A percentile compares a stretch with the other conserved stretches of the same genome.
Evolutionary conservation across 345 rosid species (phyloP).

Genomic region (Eucalyptus curtisii): DNA sequence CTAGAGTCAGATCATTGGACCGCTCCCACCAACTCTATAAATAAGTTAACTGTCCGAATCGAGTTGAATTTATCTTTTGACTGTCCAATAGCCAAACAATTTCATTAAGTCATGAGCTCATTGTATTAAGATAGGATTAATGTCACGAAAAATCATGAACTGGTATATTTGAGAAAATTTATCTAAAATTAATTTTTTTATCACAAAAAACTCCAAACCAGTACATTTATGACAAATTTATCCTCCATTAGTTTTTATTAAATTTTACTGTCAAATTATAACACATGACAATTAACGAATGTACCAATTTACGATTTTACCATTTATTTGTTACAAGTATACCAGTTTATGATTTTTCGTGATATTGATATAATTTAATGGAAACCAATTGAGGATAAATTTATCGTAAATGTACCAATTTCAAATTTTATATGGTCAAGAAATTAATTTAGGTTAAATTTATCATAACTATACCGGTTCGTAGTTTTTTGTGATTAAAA

Average conservation of each 20-base stretch:
- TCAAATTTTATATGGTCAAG: accelerated
- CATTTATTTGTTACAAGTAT: accelerated
- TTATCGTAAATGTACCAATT: no score
- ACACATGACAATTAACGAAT: accelerated
- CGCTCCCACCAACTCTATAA: not conserved
- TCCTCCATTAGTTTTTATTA: accelerated
- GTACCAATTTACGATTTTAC: accelerated
- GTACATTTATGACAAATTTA: accelerated
- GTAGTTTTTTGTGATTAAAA: no score
- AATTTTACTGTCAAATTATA: accelerated
- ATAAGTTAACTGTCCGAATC: not conserved
- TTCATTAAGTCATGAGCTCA: accelerated
- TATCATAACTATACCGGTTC: accelerated
- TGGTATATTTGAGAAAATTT: accelerated
- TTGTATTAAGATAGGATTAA: accelerated
- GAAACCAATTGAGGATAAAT: no score
- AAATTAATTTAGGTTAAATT: no score
- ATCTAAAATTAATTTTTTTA: no score
- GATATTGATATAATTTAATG: no score
- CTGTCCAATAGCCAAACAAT: accelerated
- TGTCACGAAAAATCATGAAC: accelerated
- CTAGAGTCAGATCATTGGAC: not conserved
- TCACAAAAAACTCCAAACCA: accelerated
- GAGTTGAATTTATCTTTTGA: not conserved
- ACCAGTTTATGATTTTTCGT: accelerated